Evolutionary conservation across 2,329 filamentous ascomycete species (phyloP), one percentile per base, ranked within the genome.

Genomic region (Aspergillus novoparasiticus): DNA sequence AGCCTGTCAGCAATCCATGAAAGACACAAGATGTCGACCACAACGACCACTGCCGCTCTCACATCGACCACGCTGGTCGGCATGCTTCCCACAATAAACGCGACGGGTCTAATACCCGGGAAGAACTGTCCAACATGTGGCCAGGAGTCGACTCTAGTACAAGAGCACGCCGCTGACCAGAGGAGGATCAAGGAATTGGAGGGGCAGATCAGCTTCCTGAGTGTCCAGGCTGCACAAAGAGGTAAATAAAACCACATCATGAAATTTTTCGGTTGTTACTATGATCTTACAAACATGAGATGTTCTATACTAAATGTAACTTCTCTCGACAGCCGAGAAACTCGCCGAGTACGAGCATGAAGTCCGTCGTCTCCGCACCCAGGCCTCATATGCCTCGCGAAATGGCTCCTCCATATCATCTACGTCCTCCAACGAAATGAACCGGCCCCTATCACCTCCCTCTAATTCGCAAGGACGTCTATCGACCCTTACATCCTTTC

Each of bases 281-380:
- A 23, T 36, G 21, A n/a, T n/a, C n/a, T 34, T 23, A 8, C 10
- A 14, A 4, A 4, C 14, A 30, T 11, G 26, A 51, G 26, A 51
- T 32, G 14, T 21, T 16, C 32, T 23, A n/a, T 23, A 55, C 34
- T 55, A 9, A 55, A 32, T 19, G 30, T 10, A 26, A 6, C 34
- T 36, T 16, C 19, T 54, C 12, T 39, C 11, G n/a, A 67, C 69
- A 85, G 85, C 82, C 56, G 81, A 84, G 68, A 87, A 81, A 73
- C 82, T 87, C 66, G 85, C 85, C 70, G 84, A 88, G 73, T 89
- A 88, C 75, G 87, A 89, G 79, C 86, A 88, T 67, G 85, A 89
- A 72, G 78, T 89, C 28, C 84, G 81, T 60, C 79, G 78, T 58
- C 78, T 89, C 36, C 77, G 76, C 71, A 69, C 75, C 36, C 72